Conservation (phyloP, 371 early-diverging fungal genomes). For the Lichtheimia ramosa region DNA sequence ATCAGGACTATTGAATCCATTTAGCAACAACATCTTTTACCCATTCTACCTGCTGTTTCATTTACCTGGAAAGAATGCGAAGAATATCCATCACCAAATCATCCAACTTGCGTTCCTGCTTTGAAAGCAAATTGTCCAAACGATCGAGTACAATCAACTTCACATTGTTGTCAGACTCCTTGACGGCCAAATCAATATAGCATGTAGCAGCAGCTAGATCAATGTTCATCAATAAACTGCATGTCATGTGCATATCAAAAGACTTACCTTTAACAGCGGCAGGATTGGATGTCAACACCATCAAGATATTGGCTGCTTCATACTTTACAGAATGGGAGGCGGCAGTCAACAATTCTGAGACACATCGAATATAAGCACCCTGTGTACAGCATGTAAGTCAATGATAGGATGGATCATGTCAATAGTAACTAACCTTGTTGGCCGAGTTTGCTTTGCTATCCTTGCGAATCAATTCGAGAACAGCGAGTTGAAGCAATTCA, state of each 20-base stretch:
- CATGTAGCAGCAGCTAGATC: conserved; percentile 81
- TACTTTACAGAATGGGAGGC: conserved; percentile 91
- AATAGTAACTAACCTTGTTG: conserved; percentile 65
- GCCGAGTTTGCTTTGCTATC: conserved; percentile 76
- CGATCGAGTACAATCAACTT: conserved; percentile 95
- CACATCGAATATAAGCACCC: conserved; percentile 86
- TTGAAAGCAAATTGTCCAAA: conserved; percentile 80
- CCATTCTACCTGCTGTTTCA: neutral
- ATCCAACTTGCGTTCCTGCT: conserved; percentile 85
- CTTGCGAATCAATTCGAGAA: conserved; percentile 93
- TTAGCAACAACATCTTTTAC: no score
- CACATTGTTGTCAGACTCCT: conserved; percentile 96
- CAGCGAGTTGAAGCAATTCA: conserved; percentile 89
- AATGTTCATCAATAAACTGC: no score
- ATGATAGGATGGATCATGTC: neutral
- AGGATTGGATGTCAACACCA: conserved; percentile 83
- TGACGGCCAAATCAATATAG: conserved; percentile 87
- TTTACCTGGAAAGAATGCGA: conserved; percentile 77
- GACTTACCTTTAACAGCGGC: conserved; percentile 85
- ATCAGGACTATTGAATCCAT: conserved; percentile 72
- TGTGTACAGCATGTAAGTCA: conserved; percentile 16
- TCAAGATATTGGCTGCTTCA: conserved; percentile 93
- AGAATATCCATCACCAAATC: conserved; percentile 93
- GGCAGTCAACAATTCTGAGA: conserved; percentile 82
- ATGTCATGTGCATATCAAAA: no score